Percentiles rank a stretch among this genome's conserved stretches.
These are phyloP conservation scores for Hebeloma cylindrosporum DNA, from an alignment of 768 basidiomycete species.

Conservation along the genomic window DNA sequence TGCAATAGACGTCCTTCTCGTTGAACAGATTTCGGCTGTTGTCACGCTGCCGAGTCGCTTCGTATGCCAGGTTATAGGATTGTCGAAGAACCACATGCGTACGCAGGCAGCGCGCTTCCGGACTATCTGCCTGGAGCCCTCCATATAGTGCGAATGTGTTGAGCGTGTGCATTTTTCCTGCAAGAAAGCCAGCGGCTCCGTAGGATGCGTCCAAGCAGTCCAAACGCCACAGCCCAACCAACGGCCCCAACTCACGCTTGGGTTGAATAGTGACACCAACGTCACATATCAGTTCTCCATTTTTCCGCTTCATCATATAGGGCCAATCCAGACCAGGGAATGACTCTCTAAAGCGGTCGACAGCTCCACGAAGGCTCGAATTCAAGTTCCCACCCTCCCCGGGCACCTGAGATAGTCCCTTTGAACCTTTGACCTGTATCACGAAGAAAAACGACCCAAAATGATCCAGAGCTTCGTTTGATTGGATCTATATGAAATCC, in stretches of 20 bases:
- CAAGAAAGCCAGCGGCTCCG: slow-evolving; percentile 12
- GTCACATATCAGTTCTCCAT: slow-evolving; percentile 17
- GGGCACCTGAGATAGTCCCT: slow-evolving; percentile 6
- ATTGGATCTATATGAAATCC: background rate
- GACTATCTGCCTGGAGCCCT: slow-evolving; percentile 17
- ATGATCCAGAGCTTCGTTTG: slow-evolving; percentile 1
- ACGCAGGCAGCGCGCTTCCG: background rate
- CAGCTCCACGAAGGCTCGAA: background rate
- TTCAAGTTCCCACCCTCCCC: too few species aligned
- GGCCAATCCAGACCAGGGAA: slow-evolving; percentile 17
- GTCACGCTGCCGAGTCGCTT: slow-evolving; percentile 11
- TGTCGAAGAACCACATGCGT: slow-evolving; percentile 14
- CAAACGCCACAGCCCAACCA: slow-evolving; percentile 20
- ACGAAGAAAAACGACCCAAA: slow-evolving; percentile 23
- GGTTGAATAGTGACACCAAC: slow-evolving; percentile 14
- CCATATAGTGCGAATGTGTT: slow-evolving; percentile 19
- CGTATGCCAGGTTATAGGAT: slow-evolving; percentile 18
- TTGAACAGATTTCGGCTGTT: slow-evolving; percentile 14
- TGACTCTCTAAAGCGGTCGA: slow-evolving; percentile 2
- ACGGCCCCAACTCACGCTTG: background rate
- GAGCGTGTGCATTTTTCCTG: slow-evolving; percentile 15
- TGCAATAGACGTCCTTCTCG: background rate
- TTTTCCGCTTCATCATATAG: slow-evolving; percentile 11
- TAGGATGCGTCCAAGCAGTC: slow-evolving; percentile 19
- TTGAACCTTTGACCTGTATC: slow-evolving; percentile 18